Base-by-base conservation (phyloP, 2,329 filamentous ascomycete genomes). In the Pseudogymnoascus sp. region DNA sequence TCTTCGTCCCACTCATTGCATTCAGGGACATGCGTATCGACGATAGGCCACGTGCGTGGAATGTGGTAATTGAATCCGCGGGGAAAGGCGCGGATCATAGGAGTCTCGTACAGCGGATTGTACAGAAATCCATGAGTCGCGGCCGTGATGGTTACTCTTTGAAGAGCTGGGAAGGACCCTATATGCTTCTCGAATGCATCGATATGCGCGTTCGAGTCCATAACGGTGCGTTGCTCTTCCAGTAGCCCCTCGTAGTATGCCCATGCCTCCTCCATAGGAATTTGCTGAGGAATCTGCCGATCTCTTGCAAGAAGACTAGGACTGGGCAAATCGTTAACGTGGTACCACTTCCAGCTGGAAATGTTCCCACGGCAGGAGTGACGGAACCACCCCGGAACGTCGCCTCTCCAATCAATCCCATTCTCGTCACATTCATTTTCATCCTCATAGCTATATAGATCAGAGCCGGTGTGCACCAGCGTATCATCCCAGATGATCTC, bases 401-500 rank as follows among this genome's bases (percentile, higher is more conserved):
- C 4, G 14, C 43, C 43, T 2, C 43, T 50, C 43, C 43, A 50
- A 30, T 50, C 7, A 30, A 50, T 50, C 25, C 43, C 43, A 30
- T 50, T 16, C 14, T n/a, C 2, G 30, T 50, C 43, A 9, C 22
- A 9, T 47, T 3, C 41, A 6, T 16, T 4, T 4, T 22, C 22
- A 22, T 22, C 4, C 1, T 11, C 2, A 6, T 50, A 22, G 0
- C 16, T 14, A 2, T 30, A 50, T 9, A 30, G 22, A 50, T 50
- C 43, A 7, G 22, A 14, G 22, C 43, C 14, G 43, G 7, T 25
- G 43, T 50, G 16, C 2, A 58, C 22, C 2, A 35, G 39, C 18
- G 67, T 66, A 58, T 75, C 73, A 20, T 77, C 72, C 72, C 71
- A 77, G 34, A 79, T 68, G 4, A 78, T 70, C 60, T 78, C 75